Percentiles rank a stretch among this genome's conserved stretches.
phyloP scores from a whole-genome alignment of 2,329 filamentous ascomycete species.

The Ceratocystis cacaofunesta region DNA sequence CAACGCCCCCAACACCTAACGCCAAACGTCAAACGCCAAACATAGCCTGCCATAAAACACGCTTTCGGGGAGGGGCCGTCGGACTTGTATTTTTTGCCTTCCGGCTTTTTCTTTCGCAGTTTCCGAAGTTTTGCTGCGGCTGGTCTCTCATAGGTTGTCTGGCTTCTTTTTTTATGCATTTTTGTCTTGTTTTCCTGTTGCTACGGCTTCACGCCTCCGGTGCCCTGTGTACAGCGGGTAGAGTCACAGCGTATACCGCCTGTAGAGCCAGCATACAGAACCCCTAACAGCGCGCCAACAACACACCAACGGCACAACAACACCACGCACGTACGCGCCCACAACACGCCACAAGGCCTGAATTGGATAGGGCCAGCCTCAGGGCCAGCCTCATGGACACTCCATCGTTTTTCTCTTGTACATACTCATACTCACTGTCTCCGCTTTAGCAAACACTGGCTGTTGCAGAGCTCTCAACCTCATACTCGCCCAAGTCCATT shows the following conservation, averaged over 20 bases:
- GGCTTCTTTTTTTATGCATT: neutral
- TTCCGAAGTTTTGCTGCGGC: neutral
- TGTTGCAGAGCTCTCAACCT: conserved; percentile 3
- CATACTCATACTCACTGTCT: neutral
- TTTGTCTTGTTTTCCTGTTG: neutral
- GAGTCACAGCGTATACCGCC: neutral
- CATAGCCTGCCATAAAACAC: neutral
- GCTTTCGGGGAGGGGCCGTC: neutral
- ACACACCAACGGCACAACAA: too few species aligned
- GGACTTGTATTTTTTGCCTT: neutral
- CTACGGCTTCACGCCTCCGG: neutral
- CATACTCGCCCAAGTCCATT: neutral
- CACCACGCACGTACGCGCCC: neutral
- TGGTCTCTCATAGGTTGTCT: neutral
- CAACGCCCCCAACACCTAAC: too few species aligned
- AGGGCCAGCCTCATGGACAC: neutral
- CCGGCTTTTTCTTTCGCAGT: neutral
- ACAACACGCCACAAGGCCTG: neutral
- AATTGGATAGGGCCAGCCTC: neutral
- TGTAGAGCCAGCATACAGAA: neutral
- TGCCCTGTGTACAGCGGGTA: neutral
- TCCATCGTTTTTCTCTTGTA: neutral
- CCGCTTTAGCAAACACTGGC: conserved; percentile 1
- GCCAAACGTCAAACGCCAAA: neutral
- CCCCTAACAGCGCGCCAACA: neutral